Conservation (phyloP, 768 basidiomycete genomes). For the Lyophyllum atratum region DNA sequence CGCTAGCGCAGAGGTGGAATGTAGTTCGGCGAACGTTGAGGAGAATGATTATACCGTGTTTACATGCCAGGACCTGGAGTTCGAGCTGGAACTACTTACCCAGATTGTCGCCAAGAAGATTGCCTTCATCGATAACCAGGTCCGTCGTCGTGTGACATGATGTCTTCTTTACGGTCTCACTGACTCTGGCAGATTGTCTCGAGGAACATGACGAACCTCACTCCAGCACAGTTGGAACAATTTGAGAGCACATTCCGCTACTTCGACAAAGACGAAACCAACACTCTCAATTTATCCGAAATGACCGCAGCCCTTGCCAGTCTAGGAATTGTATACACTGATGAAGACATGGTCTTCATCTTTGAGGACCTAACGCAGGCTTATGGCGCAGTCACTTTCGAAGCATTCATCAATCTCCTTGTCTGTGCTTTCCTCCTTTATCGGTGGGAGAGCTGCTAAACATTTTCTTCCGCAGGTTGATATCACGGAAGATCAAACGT, state of each 20-base stretch:
- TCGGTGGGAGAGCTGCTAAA: constrained; percentile 1
- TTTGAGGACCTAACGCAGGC: constrained; percentile 77
- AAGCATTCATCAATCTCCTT: constrained; percentile 93
- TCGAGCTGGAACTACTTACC: constrained; percentile 82
- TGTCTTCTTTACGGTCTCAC: not conserved
- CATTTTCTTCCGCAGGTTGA: constrained; percentile 63
- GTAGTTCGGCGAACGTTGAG: constrained; percentile 87
- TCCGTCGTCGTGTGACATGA: constrained; percentile 26
- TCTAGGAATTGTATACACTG: constrained; percentile 91
- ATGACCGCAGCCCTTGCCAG: constrained; percentile 95
- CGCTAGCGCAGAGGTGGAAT: constrained; percentile 69
- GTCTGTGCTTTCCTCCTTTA: constrained; percentile 42
- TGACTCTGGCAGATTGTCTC: constrained; percentile 75
- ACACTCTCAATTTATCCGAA: constrained; percentile 82
- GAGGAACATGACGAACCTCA: constrained; percentile 90
- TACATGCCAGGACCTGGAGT: constrained; percentile 85
- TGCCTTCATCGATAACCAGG: constrained; percentile 97
- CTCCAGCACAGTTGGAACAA: constrained; percentile 94
- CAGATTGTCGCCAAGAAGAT: constrained; percentile 87
- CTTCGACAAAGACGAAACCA: constrained; percentile 92
- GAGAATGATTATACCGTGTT: constrained; percentile 97
- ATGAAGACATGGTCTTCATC: constrained; percentile 85
- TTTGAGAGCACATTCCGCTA: constrained; percentile 98
- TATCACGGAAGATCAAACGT: constrained; percentile 94
- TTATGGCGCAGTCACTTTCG: constrained; percentile 89